phyloP scores from a whole-genome alignment of 1,284 basidiomycete genomes.

The Puccinia hordei region DNA sequence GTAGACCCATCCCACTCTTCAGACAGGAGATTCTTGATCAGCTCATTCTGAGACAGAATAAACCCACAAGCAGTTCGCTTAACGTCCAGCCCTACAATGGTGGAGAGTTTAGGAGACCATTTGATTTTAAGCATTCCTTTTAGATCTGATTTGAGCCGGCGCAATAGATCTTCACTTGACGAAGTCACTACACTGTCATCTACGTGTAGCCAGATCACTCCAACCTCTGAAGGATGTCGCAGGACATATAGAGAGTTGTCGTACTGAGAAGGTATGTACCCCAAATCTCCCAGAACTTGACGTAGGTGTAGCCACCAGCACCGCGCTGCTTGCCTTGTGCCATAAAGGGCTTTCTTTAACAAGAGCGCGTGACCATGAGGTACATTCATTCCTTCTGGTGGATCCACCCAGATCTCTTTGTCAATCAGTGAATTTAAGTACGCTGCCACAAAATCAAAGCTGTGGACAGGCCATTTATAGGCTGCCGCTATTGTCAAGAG shows the following conservation, averaged over 20 bases:
- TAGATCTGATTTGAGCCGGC: neutral
- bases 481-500: neutral
- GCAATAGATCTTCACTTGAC: neutral
- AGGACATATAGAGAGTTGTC: conserved; percentile 6
- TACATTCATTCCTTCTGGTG: neutral
- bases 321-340: neutral
- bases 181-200: conserved; percentile 9
- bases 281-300: neutral
- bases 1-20: neutral
- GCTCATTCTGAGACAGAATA: neutral
- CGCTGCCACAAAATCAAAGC: too few relatives aligned
- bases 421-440: too few relatives aligned
- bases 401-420: too few relatives aligned
- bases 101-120: neutral
- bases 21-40: neutral
- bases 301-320: conserved; percentile 18
- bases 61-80: neutral
- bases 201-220: conserved; percentile 15
- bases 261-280: too few relatives aligned
- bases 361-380: neutral
- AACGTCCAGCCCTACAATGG: conserved; percentile 13
- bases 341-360: neutral
- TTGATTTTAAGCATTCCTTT: conserved; percentile 1
- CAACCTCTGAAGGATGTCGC: neutral
- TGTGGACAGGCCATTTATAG: too few relatives aligned